Conservation (phyloP, 179 eudicot species). For the Beta lomatogona region DNA sequence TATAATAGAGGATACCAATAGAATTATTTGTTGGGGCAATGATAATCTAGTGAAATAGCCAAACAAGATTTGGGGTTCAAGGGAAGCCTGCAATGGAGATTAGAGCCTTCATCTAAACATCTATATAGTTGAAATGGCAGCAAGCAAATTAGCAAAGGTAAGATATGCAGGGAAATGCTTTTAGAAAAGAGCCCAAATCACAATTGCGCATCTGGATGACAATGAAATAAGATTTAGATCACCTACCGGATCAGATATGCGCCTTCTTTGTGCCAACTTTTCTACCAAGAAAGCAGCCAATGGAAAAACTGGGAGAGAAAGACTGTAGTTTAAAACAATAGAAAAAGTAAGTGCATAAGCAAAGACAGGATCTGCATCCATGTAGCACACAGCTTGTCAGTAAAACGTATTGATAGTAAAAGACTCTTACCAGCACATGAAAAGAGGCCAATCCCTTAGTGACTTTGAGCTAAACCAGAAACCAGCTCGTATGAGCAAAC, state of each 20-base stretch:
- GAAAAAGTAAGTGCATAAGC: slow-evolving; percentile 12
- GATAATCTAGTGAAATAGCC: background rate
- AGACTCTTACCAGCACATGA: slow-evolving; percentile 86
- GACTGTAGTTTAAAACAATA: slow-evolving; percentile 46
- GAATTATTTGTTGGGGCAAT: background rate
- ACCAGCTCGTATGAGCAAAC: slow-evolving; percentile 78
- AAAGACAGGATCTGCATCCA: slow-evolving; percentile 14
- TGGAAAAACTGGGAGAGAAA: slow-evolving; percentile 72
- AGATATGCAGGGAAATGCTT: background rate
- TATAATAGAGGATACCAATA: background rate
- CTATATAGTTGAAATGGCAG: background rate
- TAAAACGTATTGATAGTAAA: background rate
- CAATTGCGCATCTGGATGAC: background rate
- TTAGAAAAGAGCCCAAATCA: background rate
- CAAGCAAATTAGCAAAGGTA: background rate
- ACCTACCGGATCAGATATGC: slow-evolving; percentile 73
- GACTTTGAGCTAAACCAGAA: slow-evolving; percentile 96
- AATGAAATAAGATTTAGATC: background rate
- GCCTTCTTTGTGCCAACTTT: slow-evolving; percentile 55
- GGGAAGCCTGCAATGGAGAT: background rate
- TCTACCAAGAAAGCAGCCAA: slow-evolving; percentile 77
- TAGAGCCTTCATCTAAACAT: too few species aligned
- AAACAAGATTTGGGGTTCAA: background rate
- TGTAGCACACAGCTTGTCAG: slow-evolving; percentile 3
- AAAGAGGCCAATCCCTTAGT: slow-evolving; percentile 93